These are phyloP conservation scores for Talaromyces borbonicus DNA, from an alignment of 495 filamentous ascomycete species.

Conservation along the genomic window DNA sequence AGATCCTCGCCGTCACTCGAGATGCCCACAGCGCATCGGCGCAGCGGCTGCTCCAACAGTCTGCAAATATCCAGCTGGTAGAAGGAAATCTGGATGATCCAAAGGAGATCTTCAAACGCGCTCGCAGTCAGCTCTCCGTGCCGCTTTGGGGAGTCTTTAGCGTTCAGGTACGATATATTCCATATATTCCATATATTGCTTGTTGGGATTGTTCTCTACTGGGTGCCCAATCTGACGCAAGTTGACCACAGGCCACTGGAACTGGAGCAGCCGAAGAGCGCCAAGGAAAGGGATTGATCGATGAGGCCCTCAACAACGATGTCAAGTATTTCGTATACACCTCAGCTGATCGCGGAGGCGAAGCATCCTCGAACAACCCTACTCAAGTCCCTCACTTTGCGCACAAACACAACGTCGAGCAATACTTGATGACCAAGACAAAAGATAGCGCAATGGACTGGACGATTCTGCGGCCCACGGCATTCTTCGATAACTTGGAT, in stretches of 20 bases:
- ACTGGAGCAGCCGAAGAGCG: constrained; percentile 39
- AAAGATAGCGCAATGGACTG: constrained; percentile 40
- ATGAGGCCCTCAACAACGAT: constrained; percentile 43
- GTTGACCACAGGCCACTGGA: no score
- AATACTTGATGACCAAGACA: constrained; percentile 41
- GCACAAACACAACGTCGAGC: constrained; percentile 55
- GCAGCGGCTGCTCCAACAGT: constrained; percentile 35
- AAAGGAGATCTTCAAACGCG: constrained; percentile 40
- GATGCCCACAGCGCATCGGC: constrained; percentile 44
- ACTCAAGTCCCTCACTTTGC: constrained; percentile 55
- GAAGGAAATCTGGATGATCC: constrained; percentile 47
- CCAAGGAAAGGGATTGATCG: constrained; percentile 55
- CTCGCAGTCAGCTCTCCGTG: constrained; percentile 28
- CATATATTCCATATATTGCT: constrained; percentile 20
- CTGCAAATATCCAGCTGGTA: constrained; percentile 41
- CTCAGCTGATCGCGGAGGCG: constrained; percentile 59
- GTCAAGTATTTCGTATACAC: constrained; percentile 57
- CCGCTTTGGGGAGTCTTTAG: constrained; percentile 45
- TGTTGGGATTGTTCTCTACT: no score
- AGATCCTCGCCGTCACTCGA: constrained; percentile 63
- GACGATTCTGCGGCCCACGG: constrained; percentile 53
- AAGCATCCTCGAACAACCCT: constrained; percentile 39
- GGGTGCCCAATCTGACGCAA: no score
- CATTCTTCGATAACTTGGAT: constrained; percentile 58
- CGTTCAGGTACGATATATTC: constrained; percentile 25